Conservation (phyloP, 2,329 filamentous ascomycete genomes). For the Clonostachys solani region DNA sequence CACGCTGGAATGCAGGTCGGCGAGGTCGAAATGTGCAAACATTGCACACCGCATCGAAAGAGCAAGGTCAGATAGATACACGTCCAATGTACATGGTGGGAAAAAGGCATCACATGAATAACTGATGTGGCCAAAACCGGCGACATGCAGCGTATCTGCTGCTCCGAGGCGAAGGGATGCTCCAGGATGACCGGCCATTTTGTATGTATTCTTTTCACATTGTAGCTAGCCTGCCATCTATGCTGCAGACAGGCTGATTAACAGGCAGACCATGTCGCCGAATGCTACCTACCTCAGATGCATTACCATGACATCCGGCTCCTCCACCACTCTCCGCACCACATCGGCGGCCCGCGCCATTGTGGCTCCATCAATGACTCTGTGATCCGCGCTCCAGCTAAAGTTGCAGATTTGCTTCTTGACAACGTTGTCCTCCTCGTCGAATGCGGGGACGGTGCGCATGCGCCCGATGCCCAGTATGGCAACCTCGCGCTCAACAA, state of each 20-base stretch:
- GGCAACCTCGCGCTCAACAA: constrained; percentile 85
- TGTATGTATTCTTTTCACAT: background rate
- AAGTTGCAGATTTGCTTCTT: constrained; percentile 81
- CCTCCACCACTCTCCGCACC: constrained; percentile 74
- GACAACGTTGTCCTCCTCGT: constrained; percentile 53
- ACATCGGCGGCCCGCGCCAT: constrained; percentile 87
- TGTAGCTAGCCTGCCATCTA: background rate
- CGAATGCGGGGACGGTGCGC: constrained; percentile 77
- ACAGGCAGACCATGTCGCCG: too few species aligned
- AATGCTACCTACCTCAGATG: constrained; percentile 58
- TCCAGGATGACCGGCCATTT: background rate
- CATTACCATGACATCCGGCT: constrained; percentile 83
- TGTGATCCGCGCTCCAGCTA: constrained; percentile 95
- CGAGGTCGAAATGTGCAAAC: too few species aligned
- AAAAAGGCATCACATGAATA: too few species aligned
- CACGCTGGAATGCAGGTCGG: too few species aligned
- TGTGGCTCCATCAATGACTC: constrained; percentile 90
- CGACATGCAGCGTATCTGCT: background rate
- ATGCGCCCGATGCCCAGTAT: constrained; percentile 87
- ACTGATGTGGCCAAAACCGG: background rate
- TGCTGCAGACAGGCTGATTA: background rate
- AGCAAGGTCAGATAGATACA: too few species aligned
- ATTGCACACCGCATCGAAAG: too few species aligned
- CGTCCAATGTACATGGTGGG: too few species aligned
- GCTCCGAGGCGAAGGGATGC: background rate